phyloP scores from a whole-genome alignment of 805 yeast species.

The Wickerhamiella siamensis region DNA sequence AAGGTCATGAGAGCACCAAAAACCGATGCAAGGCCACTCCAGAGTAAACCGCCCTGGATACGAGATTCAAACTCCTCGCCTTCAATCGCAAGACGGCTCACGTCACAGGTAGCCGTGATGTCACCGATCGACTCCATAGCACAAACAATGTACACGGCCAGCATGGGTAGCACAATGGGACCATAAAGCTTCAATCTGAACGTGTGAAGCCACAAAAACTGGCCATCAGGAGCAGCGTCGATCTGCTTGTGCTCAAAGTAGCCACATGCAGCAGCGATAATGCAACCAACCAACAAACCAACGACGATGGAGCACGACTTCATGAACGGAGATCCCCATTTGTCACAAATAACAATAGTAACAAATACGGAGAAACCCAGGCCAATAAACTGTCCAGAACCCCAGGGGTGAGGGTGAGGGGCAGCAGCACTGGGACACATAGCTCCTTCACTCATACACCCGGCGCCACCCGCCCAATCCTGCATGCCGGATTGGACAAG shows the following conservation, averaged over 20 bases:
- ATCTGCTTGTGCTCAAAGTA: conserved; percentile 51
- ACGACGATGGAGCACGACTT: conserved; percentile 83
- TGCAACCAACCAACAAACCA: conserved; percentile 77
- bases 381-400: conserved; percentile 76
- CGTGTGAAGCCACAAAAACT: conserved; percentile 80
- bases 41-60: conserved; percentile 84
- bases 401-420: conserved; percentile 56
- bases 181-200: conserved; percentile 66
- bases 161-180: conserved; percentile 71
- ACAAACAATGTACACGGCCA: conserved; percentile 67
- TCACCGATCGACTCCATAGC: conserved; percentile 95
- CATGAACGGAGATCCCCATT: conserved; percentile 89
- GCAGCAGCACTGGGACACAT: conserved; percentile 33
- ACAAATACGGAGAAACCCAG: conserved; percentile 72
- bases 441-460: conserved; percentile 22
- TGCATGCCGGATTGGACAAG: conserved; percentile 59
- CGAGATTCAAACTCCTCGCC: conserved; percentile 72
- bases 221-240: conserved; percentile 61
- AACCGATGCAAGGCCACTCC: conserved; percentile 73
- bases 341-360: conserved; percentile 61
- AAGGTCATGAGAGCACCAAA: conserved; percentile 65
- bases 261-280: conserved; percentile 82
- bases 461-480: conserved; percentile 83
- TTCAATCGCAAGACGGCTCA: conserved; percentile 69
- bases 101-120: conserved; percentile 87